A percentile compares a stretch with the other conserved stretches of the same genome.
These are phyloP conservation scores for Babesia ovata DNA, from an alignment of 169 alveolate genomes.

Conservation along the genomic window DNA sequence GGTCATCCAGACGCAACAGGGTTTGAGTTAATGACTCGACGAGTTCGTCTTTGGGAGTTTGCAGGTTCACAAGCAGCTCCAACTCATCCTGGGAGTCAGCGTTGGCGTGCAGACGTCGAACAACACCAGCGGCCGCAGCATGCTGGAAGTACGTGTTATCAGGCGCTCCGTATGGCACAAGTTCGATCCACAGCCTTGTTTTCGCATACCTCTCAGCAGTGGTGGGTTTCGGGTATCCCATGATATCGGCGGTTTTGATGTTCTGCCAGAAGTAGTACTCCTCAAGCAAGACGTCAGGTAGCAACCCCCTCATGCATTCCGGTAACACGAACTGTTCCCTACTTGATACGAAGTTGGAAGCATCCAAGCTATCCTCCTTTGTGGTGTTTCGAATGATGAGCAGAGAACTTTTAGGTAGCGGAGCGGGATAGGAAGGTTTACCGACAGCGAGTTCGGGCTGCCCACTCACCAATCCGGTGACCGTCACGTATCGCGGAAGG, in stretches of 20 bases:
- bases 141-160: constrained; percentile 47
- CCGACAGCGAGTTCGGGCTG: constrained; percentile 42
- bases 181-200: constrained; percentile 29
- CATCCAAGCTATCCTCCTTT: constrained; percentile 6
- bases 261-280: constrained; percentile 78
- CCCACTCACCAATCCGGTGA: constrained; percentile 2
- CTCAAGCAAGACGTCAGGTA: constrained; percentile 72
- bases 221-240: constrained; percentile 71
- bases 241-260: constrained; percentile 67
- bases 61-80: constrained; percentile 49
- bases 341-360: constrained; percentile 21
- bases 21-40: constrained; percentile 33
- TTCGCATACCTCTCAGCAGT: constrained; percentile 30
- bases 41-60: constrained; percentile 40
- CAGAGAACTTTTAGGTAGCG: constrained; percentile 31
- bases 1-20: constrained; percentile 63
- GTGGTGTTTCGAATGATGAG: constrained; percentile 51
- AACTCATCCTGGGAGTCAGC: constrained; percentile 9
- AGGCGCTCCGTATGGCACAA: constrained; percentile 17
- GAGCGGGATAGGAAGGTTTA: constrained; percentile 32
- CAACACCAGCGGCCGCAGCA: constrained; percentile 27
- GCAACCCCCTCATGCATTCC: constrained; percentile 62
- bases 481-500: constrained; percentile 57
- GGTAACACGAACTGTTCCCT: constrained; percentile 70
- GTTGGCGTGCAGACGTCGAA: constrained; percentile 20